Percentiles rank a stretch among this genome's conserved stretches.
phyloP scores from a whole-genome alignment of 495 filamentous ascomycete species.

The Niebla homalea region DNA sequence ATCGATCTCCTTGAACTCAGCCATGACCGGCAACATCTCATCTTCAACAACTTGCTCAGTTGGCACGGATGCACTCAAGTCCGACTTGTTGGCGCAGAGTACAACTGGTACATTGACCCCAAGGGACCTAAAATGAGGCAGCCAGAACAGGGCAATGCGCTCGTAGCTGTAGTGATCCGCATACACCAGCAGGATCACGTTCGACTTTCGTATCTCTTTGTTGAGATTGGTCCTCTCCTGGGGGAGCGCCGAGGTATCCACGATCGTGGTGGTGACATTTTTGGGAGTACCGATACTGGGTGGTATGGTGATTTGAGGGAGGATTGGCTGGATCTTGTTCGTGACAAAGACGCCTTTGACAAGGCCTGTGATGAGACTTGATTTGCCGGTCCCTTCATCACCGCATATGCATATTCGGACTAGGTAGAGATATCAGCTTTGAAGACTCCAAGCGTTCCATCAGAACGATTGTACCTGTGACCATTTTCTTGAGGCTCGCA shows the following conservation, averaged over 20 bases:
- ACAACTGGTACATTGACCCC: conserved; percentile 98
- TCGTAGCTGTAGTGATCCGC: conserved; percentile 99
- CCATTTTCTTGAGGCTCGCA: neutral
- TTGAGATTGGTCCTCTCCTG: conserved; percentile 79
- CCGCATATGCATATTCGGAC: conserved; percentile 95
- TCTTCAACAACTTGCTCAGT: conserved; percentile 78
- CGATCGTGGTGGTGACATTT: conserved; percentile 88
- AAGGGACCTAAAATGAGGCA: conserved; percentile 89
- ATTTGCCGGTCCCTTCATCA: conserved; percentile 63
- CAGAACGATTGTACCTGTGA: neutral
- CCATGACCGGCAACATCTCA: conserved; percentile 97
- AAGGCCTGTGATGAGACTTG: conserved; percentile 41
- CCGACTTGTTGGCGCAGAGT: conserved; percentile 92
- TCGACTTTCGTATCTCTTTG: conserved; percentile 89
- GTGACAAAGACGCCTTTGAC: conserved; percentile 93
- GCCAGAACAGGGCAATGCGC: conserved; percentile 91
- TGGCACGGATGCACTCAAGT: conserved; percentile 55
- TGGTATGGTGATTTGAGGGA: conserved; percentile 87
- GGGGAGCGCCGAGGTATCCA: conserved; percentile 90
- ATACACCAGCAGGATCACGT: conserved; percentile 94
- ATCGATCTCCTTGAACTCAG: conserved; percentile 97
- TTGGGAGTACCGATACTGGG: conserved; percentile 79
- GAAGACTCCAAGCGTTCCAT: too few relatives aligned
- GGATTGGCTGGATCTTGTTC: conserved; percentile 83
- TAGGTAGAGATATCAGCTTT: conserved; percentile 19